phyloP scores from a whole-genome alignment of 83 land plant genomes.

The Isoetes engelmannii region DNA sequence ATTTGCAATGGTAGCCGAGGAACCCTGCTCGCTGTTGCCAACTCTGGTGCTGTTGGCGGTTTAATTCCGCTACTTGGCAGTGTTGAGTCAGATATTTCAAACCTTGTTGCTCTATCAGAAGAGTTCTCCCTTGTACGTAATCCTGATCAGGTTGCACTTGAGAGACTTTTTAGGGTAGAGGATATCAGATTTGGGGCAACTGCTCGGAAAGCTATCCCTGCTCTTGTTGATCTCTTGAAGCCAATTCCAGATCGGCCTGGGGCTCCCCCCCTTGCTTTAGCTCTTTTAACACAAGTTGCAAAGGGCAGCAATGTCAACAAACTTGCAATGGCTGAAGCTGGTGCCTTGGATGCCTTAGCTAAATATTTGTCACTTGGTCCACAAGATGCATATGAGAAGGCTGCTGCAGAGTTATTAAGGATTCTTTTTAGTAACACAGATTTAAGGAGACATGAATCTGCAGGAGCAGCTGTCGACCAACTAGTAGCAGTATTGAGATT shows the following conservation, averaged over 20 bases:
- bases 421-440: slow-evolving; percentile 71
- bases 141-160: slow-evolving; percentile 87
- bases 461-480: slow-evolving; percentile 76
- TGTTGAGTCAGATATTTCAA: slow-evolving; percentile 68
- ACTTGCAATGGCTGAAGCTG: slow-evolving; percentile 87
- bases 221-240: slow-evolving; percentile 81
- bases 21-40: slow-evolving; percentile 85
- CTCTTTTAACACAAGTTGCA: slow-evolving; percentile 77
- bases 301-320: slow-evolving; percentile 66
- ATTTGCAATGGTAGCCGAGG: slow-evolving; percentile 98
- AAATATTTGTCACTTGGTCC: slow-evolving; percentile 93
- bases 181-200: slow-evolving; percentile 86
- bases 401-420: slow-evolving; percentile 72
- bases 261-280: slow-evolving; percentile 83
- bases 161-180: slow-evolving; percentile 86
- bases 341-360: slow-evolving; percentile 79
- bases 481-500: slow-evolving; percentile 84
- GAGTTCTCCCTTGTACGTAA: slow-evolving; percentile 58
- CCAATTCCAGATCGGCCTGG: slow-evolving; percentile 94
- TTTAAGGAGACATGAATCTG: slow-evolving; percentile 75
- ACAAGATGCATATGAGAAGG: slow-evolving; percentile 90
- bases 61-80: slow-evolving; percentile 85
- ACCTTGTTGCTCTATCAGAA: slow-evolving; percentile 65
- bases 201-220: slow-evolving; percentile 88
- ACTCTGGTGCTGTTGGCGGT: slow-evolving; percentile 85